Percentiles rank a stretch among this genome's conserved stretches.
Evolutionary conservation across 371 early-diverging fungal species (phyloP).

Genomic region (Chytridium lagenaria): DNA sequence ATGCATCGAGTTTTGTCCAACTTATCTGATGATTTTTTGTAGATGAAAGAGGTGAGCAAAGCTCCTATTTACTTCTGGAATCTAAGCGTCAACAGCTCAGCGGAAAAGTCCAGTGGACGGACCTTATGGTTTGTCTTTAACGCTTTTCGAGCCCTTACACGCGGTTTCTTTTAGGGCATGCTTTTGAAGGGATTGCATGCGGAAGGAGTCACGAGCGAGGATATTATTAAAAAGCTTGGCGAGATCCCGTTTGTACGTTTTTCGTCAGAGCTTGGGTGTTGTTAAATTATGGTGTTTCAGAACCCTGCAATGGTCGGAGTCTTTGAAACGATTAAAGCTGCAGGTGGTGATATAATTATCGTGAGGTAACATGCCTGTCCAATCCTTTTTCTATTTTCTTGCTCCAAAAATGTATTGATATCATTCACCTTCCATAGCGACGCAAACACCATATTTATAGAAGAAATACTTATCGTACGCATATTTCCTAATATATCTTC

Average conservation of each 20-base stretch:
- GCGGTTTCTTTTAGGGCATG: conserved; percentile 25
- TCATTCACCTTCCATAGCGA: conserved; percentile 64
- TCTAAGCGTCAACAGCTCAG: conserved; percentile 32
- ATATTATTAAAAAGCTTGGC: conserved; percentile 58
- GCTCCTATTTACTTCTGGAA: not conserved
- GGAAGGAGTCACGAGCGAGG: conserved; percentile 55
- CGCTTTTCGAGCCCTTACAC: not conserved
- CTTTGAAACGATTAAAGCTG: conserved; percentile 51
- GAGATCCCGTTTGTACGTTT: conserved; percentile 69
- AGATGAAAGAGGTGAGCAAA: conserved; percentile 23
- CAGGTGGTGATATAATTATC: conserved; percentile 55
- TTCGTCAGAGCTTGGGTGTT: not conserved
- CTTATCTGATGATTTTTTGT: not conserved
- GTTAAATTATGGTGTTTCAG: conserved; percentile 5
- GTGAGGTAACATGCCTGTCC: conserved; percentile 20
- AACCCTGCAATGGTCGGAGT: conserved; percentile 62
- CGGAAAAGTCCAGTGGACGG: conserved; percentile 69
- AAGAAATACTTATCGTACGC: conserved; percentile 67
- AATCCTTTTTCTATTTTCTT: too few relatives aligned
- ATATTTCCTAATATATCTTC: not conserved
- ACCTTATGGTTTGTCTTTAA: conserved; percentile 63
- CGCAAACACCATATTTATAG: conserved; percentile 76
- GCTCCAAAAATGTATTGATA: conserved; percentile 46
- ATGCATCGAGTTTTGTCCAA: not conserved
- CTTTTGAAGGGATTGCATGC: conserved; percentile 63